These are phyloP conservation scores for Calcarisporium arbuscula DNA, from an alignment of 2,329 filamentous ascomycete species.

Conservation along the genomic window DNA sequence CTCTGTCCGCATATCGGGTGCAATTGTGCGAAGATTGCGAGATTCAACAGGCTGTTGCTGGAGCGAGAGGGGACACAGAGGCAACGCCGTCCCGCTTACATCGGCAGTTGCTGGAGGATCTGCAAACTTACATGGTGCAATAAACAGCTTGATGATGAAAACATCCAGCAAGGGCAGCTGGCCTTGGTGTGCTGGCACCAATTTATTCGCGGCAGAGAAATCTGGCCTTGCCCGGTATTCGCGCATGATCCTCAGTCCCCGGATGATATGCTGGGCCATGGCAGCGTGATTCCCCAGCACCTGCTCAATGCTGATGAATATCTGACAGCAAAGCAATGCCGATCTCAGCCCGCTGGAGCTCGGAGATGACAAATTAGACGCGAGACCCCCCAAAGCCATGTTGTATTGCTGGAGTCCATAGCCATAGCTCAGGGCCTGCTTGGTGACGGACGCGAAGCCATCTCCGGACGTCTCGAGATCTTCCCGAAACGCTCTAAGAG, in stretches of 20 bases:
- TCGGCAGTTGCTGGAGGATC: conserved; percentile 18
- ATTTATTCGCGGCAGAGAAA: conserved; percentile 16
- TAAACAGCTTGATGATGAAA: conserved; percentile 36
- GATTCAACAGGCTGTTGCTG: conserved; percentile 15
- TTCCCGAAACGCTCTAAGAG: conserved; percentile 32
- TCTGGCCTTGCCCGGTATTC: conserved; percentile 31
- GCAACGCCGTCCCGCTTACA: conserved; percentile 9
- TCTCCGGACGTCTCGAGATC: conserved; percentile 28
- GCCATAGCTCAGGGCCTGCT: conserved; percentile 22
- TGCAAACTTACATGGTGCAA: conserved; percentile 34
- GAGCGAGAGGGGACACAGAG: too few relatives aligned
- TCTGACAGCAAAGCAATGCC: conserved; percentile 38
- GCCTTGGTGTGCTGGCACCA: conserved; percentile 24
- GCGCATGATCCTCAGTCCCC: conserved; percentile 36
- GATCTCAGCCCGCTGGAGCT: conserved; percentile 24
- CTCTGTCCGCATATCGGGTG: conserved; percentile 28
- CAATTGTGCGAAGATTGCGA: conserved; percentile 22
- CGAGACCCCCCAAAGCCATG: conserved; percentile 32
- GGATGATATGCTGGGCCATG: conserved; percentile 37
- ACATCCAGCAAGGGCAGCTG: conserved; percentile 32
- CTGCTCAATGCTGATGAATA: conserved; percentile 42
- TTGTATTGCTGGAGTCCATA: conserved; percentile 37
- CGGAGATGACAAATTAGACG: conserved; percentile 28
- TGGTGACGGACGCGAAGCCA: conserved; percentile 14
- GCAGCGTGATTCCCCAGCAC: conserved; percentile 30